Evolutionary conservation across 768 basidiomycete genomes (phyloP).

Genomic region (Trametes villosa): DNA sequence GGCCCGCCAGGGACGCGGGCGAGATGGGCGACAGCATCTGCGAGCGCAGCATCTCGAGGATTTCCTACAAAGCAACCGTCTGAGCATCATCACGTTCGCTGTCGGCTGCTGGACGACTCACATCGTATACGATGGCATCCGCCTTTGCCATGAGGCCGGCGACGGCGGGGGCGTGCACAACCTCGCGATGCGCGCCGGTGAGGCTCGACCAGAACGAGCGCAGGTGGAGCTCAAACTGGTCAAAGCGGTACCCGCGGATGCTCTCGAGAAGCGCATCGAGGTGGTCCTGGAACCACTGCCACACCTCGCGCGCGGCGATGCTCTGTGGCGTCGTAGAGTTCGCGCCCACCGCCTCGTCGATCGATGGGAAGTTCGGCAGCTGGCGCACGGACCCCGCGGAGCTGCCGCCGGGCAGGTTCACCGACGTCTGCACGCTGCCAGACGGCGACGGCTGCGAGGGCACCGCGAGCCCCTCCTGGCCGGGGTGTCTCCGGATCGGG

Average conservation of each 20-base stretch:
- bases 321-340: constrained; percentile 77
- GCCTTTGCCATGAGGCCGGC: constrained; percentile 89
- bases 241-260: constrained; percentile 78
- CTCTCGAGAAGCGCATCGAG: constrained; percentile 81
- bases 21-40: constrained; percentile 84
- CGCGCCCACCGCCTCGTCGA: constrained; percentile 81
- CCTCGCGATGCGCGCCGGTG: constrained; percentile 76
- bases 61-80: constrained; percentile 68
- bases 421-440: constrained; percentile 44
- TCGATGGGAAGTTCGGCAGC: constrained; percentile 79
- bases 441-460: constrained; percentile 56
- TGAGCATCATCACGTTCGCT: constrained; percentile 7
- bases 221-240: constrained; percentile 88
- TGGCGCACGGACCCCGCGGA: constrained; percentile 71
- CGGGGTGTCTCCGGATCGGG: constrained; percentile 73
- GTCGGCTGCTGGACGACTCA: constrained; percentile 46
- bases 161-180: constrained; percentile 87
- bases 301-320: constrained; percentile 82
- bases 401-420: constrained; percentile 51
- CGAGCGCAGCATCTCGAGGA: constrained; percentile 80
- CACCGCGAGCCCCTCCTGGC: constrained; percentile 56
- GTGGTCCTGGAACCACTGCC: constrained; percentile 93
- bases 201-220: constrained; percentile 85
- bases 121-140: constrained; percentile 90
- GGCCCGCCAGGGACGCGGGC: constrained; percentile 63